Evolutionary conservation across 2,329 filamentous ascomycete genomes (phyloP).

Genomic region (Clarireedia paspali): DNA sequence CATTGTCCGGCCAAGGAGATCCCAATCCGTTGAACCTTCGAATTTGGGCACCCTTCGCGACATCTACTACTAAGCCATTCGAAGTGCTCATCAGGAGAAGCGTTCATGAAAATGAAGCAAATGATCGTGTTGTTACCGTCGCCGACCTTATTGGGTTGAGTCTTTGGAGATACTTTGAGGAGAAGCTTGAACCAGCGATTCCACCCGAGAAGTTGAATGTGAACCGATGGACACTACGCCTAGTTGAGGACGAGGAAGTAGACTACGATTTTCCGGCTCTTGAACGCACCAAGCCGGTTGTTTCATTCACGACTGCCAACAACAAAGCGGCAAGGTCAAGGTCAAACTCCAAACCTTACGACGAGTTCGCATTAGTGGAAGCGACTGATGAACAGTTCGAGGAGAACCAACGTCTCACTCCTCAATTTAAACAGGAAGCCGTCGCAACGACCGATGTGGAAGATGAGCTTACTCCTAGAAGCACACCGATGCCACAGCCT

Average conservation of each 20-base stretch:
- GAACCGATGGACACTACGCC: slow-evolving; percentile 74
- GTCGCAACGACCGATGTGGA: slow-evolving; percentile 32
- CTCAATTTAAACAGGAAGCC: slow-evolving; percentile 54
- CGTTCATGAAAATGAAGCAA: slow-evolving; percentile 58
- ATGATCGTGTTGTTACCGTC: slow-evolving; percentile 59
- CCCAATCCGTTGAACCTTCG: slow-evolving; percentile 68
- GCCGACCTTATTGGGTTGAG: slow-evolving; percentile 76
- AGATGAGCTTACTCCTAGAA: slow-evolving; percentile 35
- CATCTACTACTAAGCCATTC: slow-evolving; percentile 54
- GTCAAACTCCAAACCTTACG: slow-evolving; percentile 68
- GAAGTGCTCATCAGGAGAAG: slow-evolving; percentile 65
- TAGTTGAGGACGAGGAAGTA: slow-evolving; percentile 79
- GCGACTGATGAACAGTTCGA: slow-evolving; percentile 60
- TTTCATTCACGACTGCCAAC: slow-evolving; percentile 74
- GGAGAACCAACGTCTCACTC: slow-evolving; percentile 62
- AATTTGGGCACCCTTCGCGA: slow-evolving; percentile 68
- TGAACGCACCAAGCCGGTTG: slow-evolving; percentile 65
- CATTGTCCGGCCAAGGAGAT: slow-evolving; percentile 70
- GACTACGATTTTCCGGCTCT: slow-evolving; percentile 80
- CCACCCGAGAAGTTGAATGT: slow-evolving; percentile 62
- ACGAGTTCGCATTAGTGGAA: slow-evolving; percentile 74
- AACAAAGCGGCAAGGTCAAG: slow-evolving; percentile 54
- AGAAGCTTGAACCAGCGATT: slow-evolving; percentile 62
- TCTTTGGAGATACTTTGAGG: slow-evolving; percentile 70
- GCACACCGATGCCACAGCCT: slow-evolving; percentile 20